Percentiles rank a stretch among this genome's conserved stretches.
Conservation (phyloP, 805 yeast species). For the Saccharomycopsis sp. region DNA sequence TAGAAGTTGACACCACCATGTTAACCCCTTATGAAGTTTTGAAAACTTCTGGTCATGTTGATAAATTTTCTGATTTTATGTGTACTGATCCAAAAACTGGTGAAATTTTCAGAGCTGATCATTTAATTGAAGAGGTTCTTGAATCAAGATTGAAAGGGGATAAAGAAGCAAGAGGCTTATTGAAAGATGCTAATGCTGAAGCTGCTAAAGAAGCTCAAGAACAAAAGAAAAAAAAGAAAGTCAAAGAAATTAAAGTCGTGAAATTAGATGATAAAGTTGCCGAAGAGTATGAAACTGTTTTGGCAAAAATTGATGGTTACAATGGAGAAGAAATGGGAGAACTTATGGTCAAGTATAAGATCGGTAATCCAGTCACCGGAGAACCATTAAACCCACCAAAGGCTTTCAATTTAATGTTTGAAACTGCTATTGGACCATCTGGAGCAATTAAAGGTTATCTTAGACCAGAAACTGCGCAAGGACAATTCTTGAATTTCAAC, state of each 20-base stretch:
- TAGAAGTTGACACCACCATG: conserved; percentile 97
- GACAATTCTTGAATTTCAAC: conserved; percentile 93
- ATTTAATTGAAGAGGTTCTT: conserved; percentile 92
- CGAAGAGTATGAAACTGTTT: conserved; percentile 70
- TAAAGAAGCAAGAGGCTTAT: conserved; percentile 86
- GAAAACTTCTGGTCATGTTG: conserved; percentile 99
- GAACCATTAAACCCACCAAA: conserved; percentile 80
- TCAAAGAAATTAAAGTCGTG: conserved; percentile 83
- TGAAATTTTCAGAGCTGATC: conserved; percentile 97
- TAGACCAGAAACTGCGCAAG: conserved; percentile 99
- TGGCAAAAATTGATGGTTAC: conserved; percentile 92
- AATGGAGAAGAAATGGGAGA: conserved; percentile 91
- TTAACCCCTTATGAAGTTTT: conserved; percentile 95
- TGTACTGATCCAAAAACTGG: conserved; percentile 92
- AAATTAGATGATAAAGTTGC: conserved; percentile 76
- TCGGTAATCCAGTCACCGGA: conserved; percentile 86
- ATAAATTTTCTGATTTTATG: conserved; percentile 99
- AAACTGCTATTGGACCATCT: conserved; percentile 98
- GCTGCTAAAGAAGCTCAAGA: conserved; percentile 64
- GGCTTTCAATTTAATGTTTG: conserved; percentile 97
- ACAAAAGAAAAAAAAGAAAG: conserved; percentile 81
- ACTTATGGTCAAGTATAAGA: conserved; percentile 69
- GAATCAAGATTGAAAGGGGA: conserved; percentile 96
- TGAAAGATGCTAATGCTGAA: conserved; percentile 40
- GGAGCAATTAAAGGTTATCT: conserved; percentile 91